Evolutionary conservation across 371 early-diverging fungal species (phyloP), one percentile per base, ranked within the genome.

Genomic region (Syncephalastrum contaminatum): DNA sequence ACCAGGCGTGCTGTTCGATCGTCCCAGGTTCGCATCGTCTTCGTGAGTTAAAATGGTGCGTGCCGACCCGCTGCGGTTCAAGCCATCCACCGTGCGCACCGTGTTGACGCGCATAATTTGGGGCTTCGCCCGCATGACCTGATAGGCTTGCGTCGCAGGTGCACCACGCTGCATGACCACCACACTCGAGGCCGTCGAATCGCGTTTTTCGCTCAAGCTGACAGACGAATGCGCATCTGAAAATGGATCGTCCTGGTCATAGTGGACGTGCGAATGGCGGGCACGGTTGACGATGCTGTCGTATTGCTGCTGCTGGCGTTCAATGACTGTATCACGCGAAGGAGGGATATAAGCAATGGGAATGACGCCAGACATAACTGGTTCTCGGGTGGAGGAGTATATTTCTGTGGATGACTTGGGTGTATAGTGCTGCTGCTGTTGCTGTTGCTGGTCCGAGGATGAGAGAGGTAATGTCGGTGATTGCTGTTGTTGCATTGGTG

Each of bases 341-440:
- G 73, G 77, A 6, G 75, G 79, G 50, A 79, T 70, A 59, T 71
- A 75, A 14, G 75, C 67, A 10, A 79, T 64, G 27, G 79, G 79
- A 24, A 79, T 75, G 45, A 79, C 73, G 19, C 75, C 79, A 16
- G 79, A 78, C 50, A 59, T 69, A 30, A 57, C 58, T 54, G 59
- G 42, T 30, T 52, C 48, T 24, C 62, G 49, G 46, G 54, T 43
- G 45, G 53, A 51, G 49, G 36, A 45, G 3, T 3, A 25, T 16
- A 20, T 16, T 15, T 47, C 10, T 4, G 20, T 16, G 27, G 48
- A 41, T 18, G 48, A 20, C 4, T 25, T 8, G 1, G 18, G n/a
- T 47, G 19, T 13, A 55, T 56, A 56, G 20, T 20, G 7, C 48
- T 48, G 16, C 22, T 20, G 25, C 7, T 25, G 25, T 25, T 5